phyloP scores from a whole-genome alignment of 305 asterid species.

The Rubia balearica region DNA sequence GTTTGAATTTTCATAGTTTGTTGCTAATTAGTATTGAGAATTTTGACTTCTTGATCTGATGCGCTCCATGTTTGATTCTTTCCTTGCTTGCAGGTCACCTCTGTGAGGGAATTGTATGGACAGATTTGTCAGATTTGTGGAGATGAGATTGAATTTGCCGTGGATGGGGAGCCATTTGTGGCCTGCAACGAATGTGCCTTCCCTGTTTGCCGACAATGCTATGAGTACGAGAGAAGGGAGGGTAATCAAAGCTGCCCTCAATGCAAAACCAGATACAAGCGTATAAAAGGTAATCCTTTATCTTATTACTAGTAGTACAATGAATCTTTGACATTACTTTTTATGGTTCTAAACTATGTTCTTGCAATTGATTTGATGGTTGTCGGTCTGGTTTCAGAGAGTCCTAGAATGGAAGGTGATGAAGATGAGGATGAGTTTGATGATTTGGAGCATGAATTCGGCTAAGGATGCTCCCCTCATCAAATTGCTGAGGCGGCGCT shows the following conservation, averaged over 20 bases:
- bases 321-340: slow-evolving; percentile 7
- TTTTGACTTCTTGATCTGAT: slow-evolving; percentile 33
- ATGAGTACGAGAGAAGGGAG: slow-evolving; percentile 88
- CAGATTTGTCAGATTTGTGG: slow-evolving; percentile 99
- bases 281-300: slow-evolving; percentile 56
- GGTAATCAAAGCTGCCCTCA: slow-evolving; percentile 97
- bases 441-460: slow-evolving; percentile 84
- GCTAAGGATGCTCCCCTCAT: slow-evolving; percentile 48
- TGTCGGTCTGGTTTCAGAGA: slow-evolving; percentile 38
- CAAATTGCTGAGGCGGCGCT: slow-evolving; percentile 46
- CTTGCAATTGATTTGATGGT: slow-evolving; percentile 7
- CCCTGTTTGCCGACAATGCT: slow-evolving; percentile 87
- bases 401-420: slow-evolving; percentile 92
- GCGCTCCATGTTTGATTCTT: background rate
- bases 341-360: slow-evolving; percentile 7
- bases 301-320: background rate
- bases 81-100: slow-evolving; percentile 52
- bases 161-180: slow-evolving; percentile 78
- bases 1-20: slow-evolving; percentile 4
- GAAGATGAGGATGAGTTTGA: slow-evolving; percentile 96
- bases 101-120: slow-evolving; percentile 76
- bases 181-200: slow-evolving; percentile 98
- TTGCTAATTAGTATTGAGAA: slow-evolving; percentile 6
- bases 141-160: slow-evolving; percentile 73
- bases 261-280: slow-evolving; percentile 93